A percentile compares a stretch with the other conserved stretches of the same genome.
Conservation (phyloP, 352 stramenopile species). For the Blastocystis sp. region DNA sequence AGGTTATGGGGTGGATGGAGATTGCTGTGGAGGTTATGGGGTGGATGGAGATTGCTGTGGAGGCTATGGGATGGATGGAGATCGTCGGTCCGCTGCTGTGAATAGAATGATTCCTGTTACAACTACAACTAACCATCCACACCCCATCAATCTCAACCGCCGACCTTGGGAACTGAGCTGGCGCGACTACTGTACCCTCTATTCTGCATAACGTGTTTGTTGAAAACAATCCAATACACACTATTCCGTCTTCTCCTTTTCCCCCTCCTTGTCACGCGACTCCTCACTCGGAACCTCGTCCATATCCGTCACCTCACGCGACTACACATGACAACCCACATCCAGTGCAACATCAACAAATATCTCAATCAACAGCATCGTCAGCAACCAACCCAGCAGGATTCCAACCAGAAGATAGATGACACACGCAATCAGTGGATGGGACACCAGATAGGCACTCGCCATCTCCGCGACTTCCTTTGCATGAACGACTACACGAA, state of each 20-base stretch:
- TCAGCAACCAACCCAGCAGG: background rate
- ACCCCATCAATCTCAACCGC: background rate
- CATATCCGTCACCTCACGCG: background rate
- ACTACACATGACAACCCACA: background rate
- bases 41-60: too few species aligned
- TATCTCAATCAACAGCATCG: background rate
- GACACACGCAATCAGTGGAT: slow-evolving; percentile 23
- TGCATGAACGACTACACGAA: background rate
- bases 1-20: too few species aligned
- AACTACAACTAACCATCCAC: too few species aligned
- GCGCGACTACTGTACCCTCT: too few species aligned
- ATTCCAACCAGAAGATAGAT: background rate
- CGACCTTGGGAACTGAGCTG: background rate
- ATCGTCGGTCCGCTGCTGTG: too few species aligned
- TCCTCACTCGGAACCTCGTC: background rate
- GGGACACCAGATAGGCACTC: background rate
- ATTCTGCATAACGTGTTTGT: too few species aligned
- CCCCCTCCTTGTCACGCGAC: background rate
- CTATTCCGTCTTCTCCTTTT: too few species aligned
- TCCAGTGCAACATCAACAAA: background rate
- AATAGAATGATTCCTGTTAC: too few species aligned
- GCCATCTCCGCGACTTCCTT: background rate
- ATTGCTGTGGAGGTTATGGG: too few species aligned
- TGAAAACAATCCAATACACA: too few species aligned
- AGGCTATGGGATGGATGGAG: too few species aligned